Evolutionary conservation across 352 stramenopile genomes (phyloP).

Genomic region (Pythium sp.): DNA sequence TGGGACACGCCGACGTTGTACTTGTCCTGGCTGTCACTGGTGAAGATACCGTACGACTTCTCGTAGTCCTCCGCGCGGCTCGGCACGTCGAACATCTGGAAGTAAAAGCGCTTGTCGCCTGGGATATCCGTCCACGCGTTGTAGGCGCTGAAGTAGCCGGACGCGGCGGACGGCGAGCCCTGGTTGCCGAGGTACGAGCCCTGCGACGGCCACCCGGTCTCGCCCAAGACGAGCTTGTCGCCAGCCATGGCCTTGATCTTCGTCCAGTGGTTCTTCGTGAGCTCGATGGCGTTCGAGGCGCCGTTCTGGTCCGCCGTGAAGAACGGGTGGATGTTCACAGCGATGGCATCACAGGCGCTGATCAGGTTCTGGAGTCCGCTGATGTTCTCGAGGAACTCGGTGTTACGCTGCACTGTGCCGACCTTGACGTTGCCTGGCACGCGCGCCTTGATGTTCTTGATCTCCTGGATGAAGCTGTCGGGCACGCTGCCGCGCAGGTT

Average conservation of each 20-base stretch:
- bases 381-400: conserved; percentile 45
- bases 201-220: conserved; percentile 52
- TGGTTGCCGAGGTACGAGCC: conserved; percentile 38
- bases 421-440: conserved; percentile 48
- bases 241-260: conserved; percentile 32
- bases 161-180: conserved; percentile 29
- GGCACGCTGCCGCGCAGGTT: conserved; percentile 50
- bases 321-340: conserved; percentile 66
- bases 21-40: conserved; percentile 41
- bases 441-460: conserved; percentile 44
- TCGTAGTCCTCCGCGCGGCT: conserved; percentile 41
- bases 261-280: conserved; percentile 51
- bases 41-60: conserved; percentile 48
- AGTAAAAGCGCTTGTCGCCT: conserved; percentile 61
- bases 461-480: conserved; percentile 41
- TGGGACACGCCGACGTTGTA: conserved; percentile 29
- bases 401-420: conserved; percentile 73
- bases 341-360: conserved; percentile 40
- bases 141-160: conserved; percentile 61
- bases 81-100: conserved; percentile 70
- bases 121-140: conserved; percentile 53
- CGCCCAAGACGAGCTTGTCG: conserved; percentile 50
- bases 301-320: conserved; percentile 40
- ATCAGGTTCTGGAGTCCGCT: conserved; percentile 41
- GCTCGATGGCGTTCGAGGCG: conserved; percentile 35